Base-by-base conservation (phyloP, 2,329 filamentous ascomycete species). In the Epichloe amarillans region DNA sequence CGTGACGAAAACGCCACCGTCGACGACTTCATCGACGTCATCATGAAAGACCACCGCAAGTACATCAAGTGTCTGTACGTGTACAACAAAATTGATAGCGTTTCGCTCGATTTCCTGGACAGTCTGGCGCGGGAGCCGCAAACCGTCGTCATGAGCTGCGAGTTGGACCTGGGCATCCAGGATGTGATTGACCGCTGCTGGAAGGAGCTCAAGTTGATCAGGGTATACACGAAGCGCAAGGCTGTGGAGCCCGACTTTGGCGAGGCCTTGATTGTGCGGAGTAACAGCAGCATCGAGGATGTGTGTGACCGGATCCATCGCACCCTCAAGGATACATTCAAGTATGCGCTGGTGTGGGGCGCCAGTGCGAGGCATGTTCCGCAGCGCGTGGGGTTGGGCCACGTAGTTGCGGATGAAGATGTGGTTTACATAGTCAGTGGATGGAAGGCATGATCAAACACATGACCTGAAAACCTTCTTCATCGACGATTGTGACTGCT, bases 71-170 rank as follows among this genome's bases (percentile, higher is more conserved):
- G 88, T 64, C 77, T 98, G 35, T 98, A 98, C 70, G 91, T 97
- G 35, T 98, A 98, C 82, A 98, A 98, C 84, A 98, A 98, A 72
- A 95, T 98, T 71, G 93, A 98, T 72, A 84, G 82, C 66, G 87
- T 98, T 54, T 91, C 86, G 41, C 79, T 98, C 57, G 89, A 96
- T 65, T 95, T 94, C 69, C 79, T 98, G 46, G 87, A 98, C 73
- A 82, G 85, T 64, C 76, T 98, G 21, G 93, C 94, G 5, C 83
- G 89, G 54, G 94, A 98, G 70, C 88, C 89, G 3, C 76, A 97
- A 66, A 97, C 94, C 0, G 88, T 86, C 26, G 91, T 98, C 64
- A 98, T 98, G 93, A 88, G 83, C 63, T 98, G 94, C 67, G 94
- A 98, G 72, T 77, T 96, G 10, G 89, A 97, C 64, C 78, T 98